These are phyloP conservation scores for Stagonosporopsis chrysanthemi DNA, from an alignment of 2,329 filamentous ascomycete genomes.

Conservation along the genomic window DNA sequence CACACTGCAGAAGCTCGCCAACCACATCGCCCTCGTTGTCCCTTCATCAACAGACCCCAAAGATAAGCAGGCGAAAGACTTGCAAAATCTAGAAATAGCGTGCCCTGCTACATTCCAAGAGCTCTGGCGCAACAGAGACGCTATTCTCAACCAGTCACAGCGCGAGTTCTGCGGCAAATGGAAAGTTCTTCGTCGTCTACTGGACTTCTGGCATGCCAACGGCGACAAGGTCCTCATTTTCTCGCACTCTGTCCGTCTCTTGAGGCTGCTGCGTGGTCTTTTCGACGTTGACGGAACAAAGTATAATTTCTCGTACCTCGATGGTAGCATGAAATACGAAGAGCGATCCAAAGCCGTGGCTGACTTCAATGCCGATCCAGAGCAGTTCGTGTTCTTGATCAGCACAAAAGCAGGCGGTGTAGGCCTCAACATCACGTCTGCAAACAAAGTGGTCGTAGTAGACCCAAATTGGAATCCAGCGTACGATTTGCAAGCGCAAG, in stretches of 20 bases:
- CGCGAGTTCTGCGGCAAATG: slow-evolving; percentile 96
- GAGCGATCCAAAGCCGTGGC: slow-evolving; percentile 84
- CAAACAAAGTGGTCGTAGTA: slow-evolving; percentile 97
- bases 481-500: slow-evolving; percentile 94
- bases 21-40: slow-evolving; percentile 89
- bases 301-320: slow-evolving; percentile 90
- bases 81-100: slow-evolving; percentile 75
- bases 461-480: slow-evolving; percentile 98
- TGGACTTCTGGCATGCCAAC: slow-evolving; percentile 87
- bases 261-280: slow-evolving; percentile 83
- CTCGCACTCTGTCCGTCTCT: slow-evolving; percentile 85
- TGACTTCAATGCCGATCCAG: slow-evolving; percentile 87
- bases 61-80: slow-evolving; percentile 80
- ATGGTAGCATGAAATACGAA: slow-evolving; percentile 82
- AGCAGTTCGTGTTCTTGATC: slow-evolving; percentile 93
- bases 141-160: slow-evolving; percentile 80
- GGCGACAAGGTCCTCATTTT: slow-evolving; percentile 97
- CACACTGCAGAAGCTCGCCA: slow-evolving; percentile 85
- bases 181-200: slow-evolving; percentile 85
- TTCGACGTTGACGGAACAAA: slow-evolving; percentile 78
- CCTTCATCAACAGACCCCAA: slow-evolving; percentile 69
- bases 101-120: slow-evolving; percentile 77
- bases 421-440: slow-evolving; percentile 94
- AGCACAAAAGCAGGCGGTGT: slow-evolving; percentile 93
- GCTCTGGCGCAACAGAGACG: slow-evolving; percentile 77